Base-by-base conservation (phyloP, 2,329 filamentous ascomycete species). In the Chrysoporthe puriensis region DNA sequence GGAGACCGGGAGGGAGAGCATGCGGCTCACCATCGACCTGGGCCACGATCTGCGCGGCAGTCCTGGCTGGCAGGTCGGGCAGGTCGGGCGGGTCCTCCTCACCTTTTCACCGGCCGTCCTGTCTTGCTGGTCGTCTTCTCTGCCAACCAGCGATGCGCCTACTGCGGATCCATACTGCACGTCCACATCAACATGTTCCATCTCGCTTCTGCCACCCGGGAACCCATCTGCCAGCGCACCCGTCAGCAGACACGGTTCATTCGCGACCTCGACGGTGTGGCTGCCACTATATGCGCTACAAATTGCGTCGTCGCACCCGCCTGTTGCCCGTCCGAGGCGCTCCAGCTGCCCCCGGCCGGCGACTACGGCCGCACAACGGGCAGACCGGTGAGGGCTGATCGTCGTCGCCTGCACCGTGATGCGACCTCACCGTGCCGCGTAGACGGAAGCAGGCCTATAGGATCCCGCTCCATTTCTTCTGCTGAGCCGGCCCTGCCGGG, bases 11-110 rank as follows among this genome's bases (percentile, higher is more conserved):
- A 52, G 26, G 13, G 48, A 26, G 26, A 26, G 26, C 26, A 61
- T 68, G 62, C 66, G 66, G 66, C 66, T 68, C 66, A 61, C 50
- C 26, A 32, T 54, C 21, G 32, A 52, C 50, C n/a, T 14, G 50
- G 50, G 50, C 21, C 21, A 32, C 50, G 50, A 54, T 54, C 50
- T 54, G 50, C 50, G 57, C 50, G 57, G 4, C 42, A 60, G 18
- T 18, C 57, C 57, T 40, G 57, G 32, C 34, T 60, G 34, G 21
- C 56, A 18, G 32, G 56, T 59, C 11, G 56, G 26, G 26, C 26
- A 26, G 26, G 26, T 26, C 26, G 26, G 26, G 56, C 34, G 40
- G 56, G n/a, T 52, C 21, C n/a, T 52, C 48, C 13, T 26, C 26
- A 26, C 26, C 48, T 26, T 52, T 18, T 26, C 48, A 26, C 48